phyloP scores from a whole-genome alignment of 2,329 filamentous ascomycete species.

The Hypoxylon sp. region DNA sequence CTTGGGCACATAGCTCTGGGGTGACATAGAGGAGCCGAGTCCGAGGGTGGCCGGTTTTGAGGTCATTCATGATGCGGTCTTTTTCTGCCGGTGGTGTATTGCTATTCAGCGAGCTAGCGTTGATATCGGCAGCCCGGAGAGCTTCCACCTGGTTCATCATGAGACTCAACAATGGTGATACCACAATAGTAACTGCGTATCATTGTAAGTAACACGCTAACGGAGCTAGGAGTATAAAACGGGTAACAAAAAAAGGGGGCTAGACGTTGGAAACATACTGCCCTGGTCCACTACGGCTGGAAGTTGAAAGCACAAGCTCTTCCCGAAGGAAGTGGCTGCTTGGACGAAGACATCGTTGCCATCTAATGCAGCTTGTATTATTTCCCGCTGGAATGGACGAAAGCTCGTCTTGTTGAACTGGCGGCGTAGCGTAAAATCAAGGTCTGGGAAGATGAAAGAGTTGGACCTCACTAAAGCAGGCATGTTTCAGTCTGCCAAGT shows the following conservation, averaged over 20 bases:
- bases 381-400: slow-evolving; percentile 85
- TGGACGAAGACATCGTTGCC: slow-evolving; percentile 94
- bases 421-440: slow-evolving; percentile 75
- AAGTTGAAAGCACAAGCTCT: slow-evolving; percentile 93
- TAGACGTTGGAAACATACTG: slow-evolving; percentile 67
- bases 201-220: slow-evolving; percentile 22
- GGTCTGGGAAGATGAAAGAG: slow-evolving; percentile 60
- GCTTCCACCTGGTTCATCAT: slow-evolving; percentile 97
- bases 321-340: slow-evolving; percentile 91
- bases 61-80: slow-evolving; percentile 80
- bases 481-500: slow-evolving; percentile 44
- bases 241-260: background rate
- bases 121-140: slow-evolving; percentile 79
- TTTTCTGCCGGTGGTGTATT: slow-evolving; percentile 78
- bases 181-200: slow-evolving; percentile 70
- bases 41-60: slow-evolving; percentile 87
- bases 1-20: slow-evolving; percentile 85
- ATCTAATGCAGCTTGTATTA: slow-evolving; percentile 84
- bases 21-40: slow-evolving; percentile 93
- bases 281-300: slow-evolving; percentile 90
- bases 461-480: slow-evolving; percentile 52
- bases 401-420: slow-evolving; percentile 75
- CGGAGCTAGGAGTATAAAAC: slow-evolving; percentile 1
- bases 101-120: slow-evolving; percentile 89
- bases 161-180: slow-evolving; percentile 88